phyloP scores from a whole-genome alignment of 2,329 filamentous ascomycete genomes.

The Macroventuria anomochaeta region DNA sequence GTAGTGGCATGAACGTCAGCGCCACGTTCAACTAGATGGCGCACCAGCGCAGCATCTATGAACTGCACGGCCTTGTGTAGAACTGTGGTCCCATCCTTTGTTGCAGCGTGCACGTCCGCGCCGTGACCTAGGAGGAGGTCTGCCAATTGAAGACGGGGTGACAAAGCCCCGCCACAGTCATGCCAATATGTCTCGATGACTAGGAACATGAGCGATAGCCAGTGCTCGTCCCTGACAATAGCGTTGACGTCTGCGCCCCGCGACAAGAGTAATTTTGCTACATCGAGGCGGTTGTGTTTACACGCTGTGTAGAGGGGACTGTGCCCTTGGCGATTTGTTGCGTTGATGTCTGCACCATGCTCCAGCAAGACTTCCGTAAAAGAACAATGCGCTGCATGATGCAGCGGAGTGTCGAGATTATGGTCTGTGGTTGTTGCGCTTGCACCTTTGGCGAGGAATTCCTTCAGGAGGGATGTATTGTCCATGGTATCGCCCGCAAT shows the following conservation, averaged over 20 bases:
- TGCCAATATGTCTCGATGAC: neutral
- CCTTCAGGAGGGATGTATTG: neutral
- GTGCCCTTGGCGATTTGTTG: neutral
- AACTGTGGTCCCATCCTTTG: neutral
- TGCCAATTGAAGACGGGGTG: neutral
- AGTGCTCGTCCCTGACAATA: neutral
- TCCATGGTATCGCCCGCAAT: neutral
- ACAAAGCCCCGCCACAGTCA: neutral
- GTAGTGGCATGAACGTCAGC: neutral
- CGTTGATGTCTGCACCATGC: neutral
- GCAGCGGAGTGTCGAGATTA: neutral
- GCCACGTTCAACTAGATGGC: neutral
- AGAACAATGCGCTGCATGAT: neutral
- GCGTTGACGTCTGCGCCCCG: neutral
- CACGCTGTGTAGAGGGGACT: slow-evolving; percentile 1
- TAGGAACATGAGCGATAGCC: neutral
- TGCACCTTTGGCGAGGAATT: neutral
- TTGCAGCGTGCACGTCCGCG: neutral
- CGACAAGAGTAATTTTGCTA: neutral
- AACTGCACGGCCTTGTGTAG: neutral
- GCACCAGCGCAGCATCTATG: neutral
- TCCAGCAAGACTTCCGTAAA: neutral
- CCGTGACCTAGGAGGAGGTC: neutral
- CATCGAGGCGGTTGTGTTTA: neutral
- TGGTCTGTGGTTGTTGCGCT: neutral